Evolutionary conservation across 208 protist genomes (phyloP).

Genomic region (Leishmania lainsoni): DNA sequence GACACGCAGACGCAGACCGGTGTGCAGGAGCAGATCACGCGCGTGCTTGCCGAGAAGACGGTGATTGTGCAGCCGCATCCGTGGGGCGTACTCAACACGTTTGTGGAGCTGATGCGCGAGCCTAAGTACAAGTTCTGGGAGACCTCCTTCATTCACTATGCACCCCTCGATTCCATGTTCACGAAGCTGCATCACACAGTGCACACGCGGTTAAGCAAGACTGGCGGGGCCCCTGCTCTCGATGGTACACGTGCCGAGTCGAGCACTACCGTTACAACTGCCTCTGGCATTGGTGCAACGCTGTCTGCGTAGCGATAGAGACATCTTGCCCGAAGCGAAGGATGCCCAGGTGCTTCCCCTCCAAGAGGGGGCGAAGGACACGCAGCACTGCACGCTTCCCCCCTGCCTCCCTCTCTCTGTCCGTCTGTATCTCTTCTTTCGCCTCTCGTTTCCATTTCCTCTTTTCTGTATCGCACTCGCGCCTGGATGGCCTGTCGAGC

Average conservation of each 20-base stretch:
- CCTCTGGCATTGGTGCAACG: conserved; percentile 1
- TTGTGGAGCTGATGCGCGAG: conserved; percentile 99
- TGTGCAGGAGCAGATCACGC: conserved; percentile 97
- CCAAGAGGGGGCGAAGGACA: too few species aligned
- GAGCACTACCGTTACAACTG: conserved; percentile 1
- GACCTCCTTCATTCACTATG: conserved; percentile 91
- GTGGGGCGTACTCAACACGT: conserved; percentile 99
- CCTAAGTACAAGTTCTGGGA: conserved; percentile 95
- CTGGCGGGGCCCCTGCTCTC: conserved; percentile 21
- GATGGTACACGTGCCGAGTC: conserved; percentile 22
- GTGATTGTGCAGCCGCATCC: conserved; percentile 98
- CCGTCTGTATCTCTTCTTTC: background rate
- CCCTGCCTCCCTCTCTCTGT: background rate
- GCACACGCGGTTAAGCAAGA: conserved; percentile 46
- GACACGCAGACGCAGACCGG: conserved; percentile 67
- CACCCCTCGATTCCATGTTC: conserved; percentile 92
- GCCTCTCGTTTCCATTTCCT: background rate
- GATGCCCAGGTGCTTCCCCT: background rate
- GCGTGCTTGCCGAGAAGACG: conserved; percentile 97
- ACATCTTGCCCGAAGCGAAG: background rate
- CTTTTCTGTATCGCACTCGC: background rate
- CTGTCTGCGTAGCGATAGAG: conserved; percentile 3
- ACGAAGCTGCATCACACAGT: conserved; percentile 87
- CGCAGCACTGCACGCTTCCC: too few species aligned
- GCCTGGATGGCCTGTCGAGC: background rate